Evolutionary conservation across 2,329 filamentous ascomycete genomes (phyloP).

Genomic region (Beauveria bassiana): DNA sequence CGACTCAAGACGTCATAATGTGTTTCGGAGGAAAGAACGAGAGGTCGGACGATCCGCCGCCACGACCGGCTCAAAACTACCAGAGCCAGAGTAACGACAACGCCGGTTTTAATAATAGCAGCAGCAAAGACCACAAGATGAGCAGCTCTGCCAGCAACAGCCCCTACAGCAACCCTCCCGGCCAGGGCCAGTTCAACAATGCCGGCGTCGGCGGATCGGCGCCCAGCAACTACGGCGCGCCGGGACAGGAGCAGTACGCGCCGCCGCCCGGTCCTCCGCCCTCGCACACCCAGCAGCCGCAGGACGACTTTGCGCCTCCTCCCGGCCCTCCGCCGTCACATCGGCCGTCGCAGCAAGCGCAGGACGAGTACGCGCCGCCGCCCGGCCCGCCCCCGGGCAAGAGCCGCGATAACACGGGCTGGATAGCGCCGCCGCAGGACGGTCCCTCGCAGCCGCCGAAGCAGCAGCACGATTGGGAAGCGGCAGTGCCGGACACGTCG

Average conservation of each 20-base stretch:
- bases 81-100: background rate
- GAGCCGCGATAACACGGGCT: background rate
- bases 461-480: constrained; percentile 61
- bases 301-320: constrained; percentile 24
- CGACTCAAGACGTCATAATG: constrained; percentile 26
- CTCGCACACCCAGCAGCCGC: background rate
- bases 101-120: too few relatives aligned
- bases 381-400: too few relatives aligned
- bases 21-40: constrained; percentile 42
- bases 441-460: constrained; percentile 16
- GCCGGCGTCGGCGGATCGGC: background rate
- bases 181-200: constrained; percentile 7
- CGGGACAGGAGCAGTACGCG: constrained; percentile 15
- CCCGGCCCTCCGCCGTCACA: constrained; percentile 26
- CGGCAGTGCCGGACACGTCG: constrained; percentile 63
- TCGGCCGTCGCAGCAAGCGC: too few relatives aligned
- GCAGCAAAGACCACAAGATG: constrained; percentile 13
- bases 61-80: constrained; percentile 30
- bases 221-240: background rate
- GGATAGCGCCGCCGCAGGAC: constrained; percentile 18
- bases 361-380: too few relatives aligned
- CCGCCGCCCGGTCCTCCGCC: constrained; percentile 26
- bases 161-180: constrained; percentile 10
- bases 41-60: constrained; percentile 29
- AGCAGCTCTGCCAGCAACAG: constrained; percentile 10